Evolutionary conservation across 441 rosid genomes (phyloP).

Genomic region (Adansonia gregorii): DNA sequence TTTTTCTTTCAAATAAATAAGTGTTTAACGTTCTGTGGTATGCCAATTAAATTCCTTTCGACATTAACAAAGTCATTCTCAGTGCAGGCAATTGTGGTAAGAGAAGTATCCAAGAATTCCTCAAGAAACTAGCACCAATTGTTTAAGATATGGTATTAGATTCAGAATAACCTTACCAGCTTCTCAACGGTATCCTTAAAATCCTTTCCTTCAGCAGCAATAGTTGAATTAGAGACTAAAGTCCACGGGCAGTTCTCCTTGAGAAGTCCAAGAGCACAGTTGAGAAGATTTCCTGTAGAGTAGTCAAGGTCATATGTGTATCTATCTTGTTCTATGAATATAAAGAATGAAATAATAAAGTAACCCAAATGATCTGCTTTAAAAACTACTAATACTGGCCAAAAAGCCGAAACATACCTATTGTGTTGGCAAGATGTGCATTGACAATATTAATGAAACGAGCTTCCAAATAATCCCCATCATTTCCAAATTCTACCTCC

Average conservation of each 20-base stretch:
- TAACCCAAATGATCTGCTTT: not conserved
- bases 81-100: not conserved
- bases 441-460: constrained; percentile 81
- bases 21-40: not conserved
- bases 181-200: constrained; percentile 69
- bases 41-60: not conserved
- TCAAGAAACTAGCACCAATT: not conserved
- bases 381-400: constrained; percentile 6
- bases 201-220: constrained; percentile 71
- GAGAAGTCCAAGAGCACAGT: constrained; percentile 94
- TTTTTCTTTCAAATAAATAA: not conserved
- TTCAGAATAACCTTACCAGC: constrained; percentile 51
- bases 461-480: constrained; percentile 95
- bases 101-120: not conserved
- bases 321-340: constrained; percentile 14
- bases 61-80: constrained; percentile 4
- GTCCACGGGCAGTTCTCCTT: constrained; percentile 85
- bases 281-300: constrained; percentile 86
- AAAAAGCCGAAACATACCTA: constrained; percentile 49
- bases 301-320: constrained; percentile 9
- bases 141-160: not conserved
- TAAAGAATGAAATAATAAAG: not conserved
- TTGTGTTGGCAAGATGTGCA: constrained; percentile 95
- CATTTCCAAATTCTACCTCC: constrained; percentile 93
- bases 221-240: constrained; percentile 69